phyloP scores from a whole-genome alignment of 768 basidiomycete species.

The Boletus vermiculosoides region DNA sequence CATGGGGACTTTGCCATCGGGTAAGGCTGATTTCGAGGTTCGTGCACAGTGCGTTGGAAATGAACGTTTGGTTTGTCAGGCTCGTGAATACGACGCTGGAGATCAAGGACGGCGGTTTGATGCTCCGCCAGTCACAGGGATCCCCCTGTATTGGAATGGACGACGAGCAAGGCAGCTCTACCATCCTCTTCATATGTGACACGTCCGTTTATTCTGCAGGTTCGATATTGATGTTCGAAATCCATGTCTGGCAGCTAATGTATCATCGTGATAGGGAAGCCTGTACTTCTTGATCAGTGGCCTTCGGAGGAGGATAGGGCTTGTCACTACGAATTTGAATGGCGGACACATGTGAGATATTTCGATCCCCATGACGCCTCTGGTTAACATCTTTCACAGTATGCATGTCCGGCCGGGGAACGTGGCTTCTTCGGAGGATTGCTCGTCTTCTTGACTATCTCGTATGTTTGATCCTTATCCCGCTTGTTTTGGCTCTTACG shows the following conservation, averaged over 20 bases:
- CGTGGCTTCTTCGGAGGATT: slow-evolving; percentile 48
- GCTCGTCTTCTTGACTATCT: slow-evolving; percentile 55
- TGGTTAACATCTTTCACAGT: slow-evolving; percentile 35
- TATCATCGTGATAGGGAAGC: slow-evolving; percentile 36
- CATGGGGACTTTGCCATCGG: slow-evolving; percentile 75
- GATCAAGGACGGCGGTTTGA: slow-evolving; percentile 50
- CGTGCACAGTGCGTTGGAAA: too few relatives aligned
- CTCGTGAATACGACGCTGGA: slow-evolving; percentile 59
- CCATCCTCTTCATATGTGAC: slow-evolving; percentile 79
- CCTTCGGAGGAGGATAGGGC: slow-evolving; percentile 56
- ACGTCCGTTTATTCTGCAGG: slow-evolving; percentile 57
- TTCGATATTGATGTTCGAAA: not conserved
- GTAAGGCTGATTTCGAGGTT: slow-evolving; percentile 34
- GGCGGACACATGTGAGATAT: slow-evolving; percentile 69
- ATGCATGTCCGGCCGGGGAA: slow-evolving; percentile 71
- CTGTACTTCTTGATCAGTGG: slow-evolving; percentile 62
- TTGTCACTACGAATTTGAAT: slow-evolving; percentile 83
- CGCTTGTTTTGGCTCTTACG: not conserved
- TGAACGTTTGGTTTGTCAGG: slow-evolving; percentile 8
- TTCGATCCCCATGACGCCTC: not conserved
- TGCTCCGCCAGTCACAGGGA: slow-evolving; percentile 60
- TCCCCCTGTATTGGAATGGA: slow-evolving; percentile 55
- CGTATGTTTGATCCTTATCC: slow-evolving; percentile 44
- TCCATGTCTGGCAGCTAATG: not conserved
- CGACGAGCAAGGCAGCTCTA: slow-evolving; percentile 54